Evolutionary conservation across 768 basidiomycete species (phyloP).

Genomic region (Suillus weaverae): DNA sequence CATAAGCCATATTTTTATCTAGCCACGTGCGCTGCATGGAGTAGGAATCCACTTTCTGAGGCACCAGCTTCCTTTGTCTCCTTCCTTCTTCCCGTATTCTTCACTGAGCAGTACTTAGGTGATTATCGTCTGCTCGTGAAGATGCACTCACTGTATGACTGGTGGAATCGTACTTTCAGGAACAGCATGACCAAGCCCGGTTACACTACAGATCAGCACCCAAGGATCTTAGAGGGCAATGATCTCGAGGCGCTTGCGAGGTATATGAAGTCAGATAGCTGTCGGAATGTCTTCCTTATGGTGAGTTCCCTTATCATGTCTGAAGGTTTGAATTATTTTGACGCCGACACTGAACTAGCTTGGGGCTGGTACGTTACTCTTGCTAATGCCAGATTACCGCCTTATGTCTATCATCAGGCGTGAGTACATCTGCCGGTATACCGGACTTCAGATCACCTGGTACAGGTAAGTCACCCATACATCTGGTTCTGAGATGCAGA

Average conservation of each 20-base stretch:
- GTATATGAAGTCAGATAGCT: constrained; percentile 67
- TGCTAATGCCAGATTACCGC: neutral
- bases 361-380: constrained; percentile 56
- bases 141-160: constrained; percentile 5
- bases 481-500: neutral
- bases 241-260: constrained; percentile 53
- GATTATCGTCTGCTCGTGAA: neutral
- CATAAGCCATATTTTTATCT: neutral
- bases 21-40: neutral
- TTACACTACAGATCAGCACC: constrained; percentile 8
- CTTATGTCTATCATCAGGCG: constrained; percentile 40
- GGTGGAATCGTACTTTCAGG: constrained; percentile 1
- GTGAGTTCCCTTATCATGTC: constrained; percentile 34
- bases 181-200: constrained; percentile 1
- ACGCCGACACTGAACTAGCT: constrained; percentile 38
- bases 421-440: constrained; percentile 80
- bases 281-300: constrained; percentile 74
- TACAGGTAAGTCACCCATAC: constrained; percentile 55
- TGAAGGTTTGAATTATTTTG: neutral
- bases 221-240: constrained; percentile 31
- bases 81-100: neutral
- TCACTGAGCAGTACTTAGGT: neutral
- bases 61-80: neutral
- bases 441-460: constrained; percentile 89
- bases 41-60: neutral